phyloP scores from a whole-genome alignment of 345 rosid species.

The Camelina neglecta region DNA sequence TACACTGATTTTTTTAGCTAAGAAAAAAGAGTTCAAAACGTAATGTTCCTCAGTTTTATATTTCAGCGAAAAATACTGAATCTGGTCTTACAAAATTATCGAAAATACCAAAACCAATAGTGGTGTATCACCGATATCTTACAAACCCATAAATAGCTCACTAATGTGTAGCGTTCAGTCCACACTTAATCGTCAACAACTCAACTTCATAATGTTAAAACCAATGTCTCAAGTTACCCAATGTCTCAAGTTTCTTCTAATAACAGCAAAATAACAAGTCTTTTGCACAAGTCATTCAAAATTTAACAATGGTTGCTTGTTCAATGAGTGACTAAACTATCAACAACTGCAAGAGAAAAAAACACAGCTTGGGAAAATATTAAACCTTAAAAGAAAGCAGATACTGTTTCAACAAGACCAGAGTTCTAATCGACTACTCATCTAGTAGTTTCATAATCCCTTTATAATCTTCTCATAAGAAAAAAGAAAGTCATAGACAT shows the following conservation, averaged over 20 bases:
- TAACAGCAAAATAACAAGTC: background rate
- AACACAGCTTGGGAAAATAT: background rate
- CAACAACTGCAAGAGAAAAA: background rate
- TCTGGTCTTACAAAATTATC: no score
- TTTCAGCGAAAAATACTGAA: no score
- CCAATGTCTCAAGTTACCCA: background rate
- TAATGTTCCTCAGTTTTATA: no score
- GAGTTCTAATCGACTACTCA: background rate
- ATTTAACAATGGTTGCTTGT: no score
- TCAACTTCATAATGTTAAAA: background rate
- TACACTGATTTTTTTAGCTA: no score
- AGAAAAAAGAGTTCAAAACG: no score
- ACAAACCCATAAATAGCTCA: no score
- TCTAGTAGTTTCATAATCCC: background rate
- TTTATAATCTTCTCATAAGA: constrained; percentile 4
- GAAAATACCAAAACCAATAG: no score
- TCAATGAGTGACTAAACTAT: background rate
- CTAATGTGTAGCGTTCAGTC: background rate
- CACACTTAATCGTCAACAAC: background rate
- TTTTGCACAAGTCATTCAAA: no score
- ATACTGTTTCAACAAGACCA: background rate
- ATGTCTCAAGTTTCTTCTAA: background rate
- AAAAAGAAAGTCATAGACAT: background rate
- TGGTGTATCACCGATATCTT: no score
- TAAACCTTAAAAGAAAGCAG: background rate